These are phyloP conservation scores for Porodaedalea pini DNA, from an alignment of 1,284 basidiomycete species.

Conservation along the genomic window DNA sequence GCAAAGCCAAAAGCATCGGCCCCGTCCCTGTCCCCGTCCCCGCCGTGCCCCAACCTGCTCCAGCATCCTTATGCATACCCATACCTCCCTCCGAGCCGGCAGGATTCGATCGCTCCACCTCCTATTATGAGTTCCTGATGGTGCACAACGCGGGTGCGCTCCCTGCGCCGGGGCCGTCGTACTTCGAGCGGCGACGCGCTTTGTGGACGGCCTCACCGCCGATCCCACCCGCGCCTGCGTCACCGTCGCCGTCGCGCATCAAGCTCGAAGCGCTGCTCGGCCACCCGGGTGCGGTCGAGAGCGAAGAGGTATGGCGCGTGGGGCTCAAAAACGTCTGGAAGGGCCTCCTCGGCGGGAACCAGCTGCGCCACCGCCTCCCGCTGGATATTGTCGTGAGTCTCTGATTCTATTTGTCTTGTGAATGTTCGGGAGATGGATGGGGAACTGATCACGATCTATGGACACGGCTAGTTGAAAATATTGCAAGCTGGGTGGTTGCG, in stretches of 20 bases:
- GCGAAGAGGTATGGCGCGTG: conserved; percentile 51
- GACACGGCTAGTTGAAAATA: conserved; percentile 55
- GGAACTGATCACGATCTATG: neutral
- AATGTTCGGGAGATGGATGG: neutral
- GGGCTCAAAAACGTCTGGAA: conserved; percentile 62
- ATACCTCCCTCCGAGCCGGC: neutral
- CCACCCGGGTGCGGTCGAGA: conserved; percentile 44
- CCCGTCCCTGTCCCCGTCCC: neutral
- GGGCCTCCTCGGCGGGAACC: conserved; percentile 52
- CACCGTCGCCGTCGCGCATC: conserved; percentile 39
- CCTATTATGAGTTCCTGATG: conserved; percentile 10
- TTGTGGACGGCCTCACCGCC: conserved; percentile 48
- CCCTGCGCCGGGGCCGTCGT: conserved; percentile 59
- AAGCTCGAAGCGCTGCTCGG: conserved; percentile 54
- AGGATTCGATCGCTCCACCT: conserved; percentile 1
- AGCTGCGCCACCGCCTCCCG: conserved; percentile 55
- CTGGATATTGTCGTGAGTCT: conserved; percentile 57
- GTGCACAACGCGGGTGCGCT: conserved; percentile 31
- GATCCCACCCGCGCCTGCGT: conserved; percentile 23
- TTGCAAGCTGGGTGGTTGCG: conserved; percentile 69
- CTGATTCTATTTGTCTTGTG: conserved; percentile 11
- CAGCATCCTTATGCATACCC: neutral
- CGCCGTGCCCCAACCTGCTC: neutral
- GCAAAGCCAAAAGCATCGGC: neutral
- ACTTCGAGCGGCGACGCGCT: conserved; percentile 57